Base-by-base conservation (phyloP, 139 green algal species). In the Haematococcus sp. region DNA sequence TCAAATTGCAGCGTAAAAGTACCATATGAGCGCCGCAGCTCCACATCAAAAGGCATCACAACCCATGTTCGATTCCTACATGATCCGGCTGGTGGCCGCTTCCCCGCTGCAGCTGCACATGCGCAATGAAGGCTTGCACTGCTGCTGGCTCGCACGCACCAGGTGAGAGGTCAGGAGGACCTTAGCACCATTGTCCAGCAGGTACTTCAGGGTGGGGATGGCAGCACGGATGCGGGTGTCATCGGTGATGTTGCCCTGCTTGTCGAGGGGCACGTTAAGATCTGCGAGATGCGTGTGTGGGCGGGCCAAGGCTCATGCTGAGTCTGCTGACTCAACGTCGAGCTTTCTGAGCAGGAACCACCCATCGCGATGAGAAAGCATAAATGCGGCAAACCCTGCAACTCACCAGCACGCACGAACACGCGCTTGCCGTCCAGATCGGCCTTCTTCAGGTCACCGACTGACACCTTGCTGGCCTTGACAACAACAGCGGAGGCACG, bases 241-340 rank as follows among this genome's bases (percentile, higher is more conserved):
- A 77, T 98, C 96, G 25, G 90, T 97, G 87, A 99, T 98, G 51
- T 92, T 94, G 60, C 87, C 70, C 63, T 92, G 78, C 56, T 85
- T 92, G 84, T 98, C 92, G n/a, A 99, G 89, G 22, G 96, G 96
- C 35, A 99, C 96, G 89, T 99, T 99, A 61, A 99, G 88, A 80
- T 99, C 95, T 35, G 91, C 91, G 68, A 49, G 40, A 16, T 27
- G 25, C 15, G 25, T 19, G 31, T 17, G 56, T 15, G 27, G 56
- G 1, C 28, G 30, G 27, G 46, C 23, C 27, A 66, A 56, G 16
- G 52, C 17, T 9, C 33, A 49, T 23, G 64, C n/a, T 67, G 44
- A 27, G 28, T 52, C 34, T 54, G 33, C 17, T 34, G 44, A 35
- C 67, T 51, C 43, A 35, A 31, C 17, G 28, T 34, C 30, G 27